Evolutionary conservation across 2,329 filamentous ascomycete genomes (phyloP).

Genomic region (Rhinocladiella similis): DNA sequence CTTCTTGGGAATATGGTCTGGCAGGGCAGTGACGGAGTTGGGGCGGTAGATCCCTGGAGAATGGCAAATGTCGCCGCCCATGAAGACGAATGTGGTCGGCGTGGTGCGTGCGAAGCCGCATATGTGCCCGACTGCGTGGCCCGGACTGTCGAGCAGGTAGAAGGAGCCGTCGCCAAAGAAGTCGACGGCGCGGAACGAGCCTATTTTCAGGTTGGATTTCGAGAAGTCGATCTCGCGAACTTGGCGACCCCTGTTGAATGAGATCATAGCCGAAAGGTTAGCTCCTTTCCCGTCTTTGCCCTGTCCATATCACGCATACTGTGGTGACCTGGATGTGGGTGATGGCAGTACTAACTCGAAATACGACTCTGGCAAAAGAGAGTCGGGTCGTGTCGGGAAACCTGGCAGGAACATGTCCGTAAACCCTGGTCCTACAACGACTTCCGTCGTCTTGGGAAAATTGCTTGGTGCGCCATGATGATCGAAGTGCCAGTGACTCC

Average conservation of each 20-base stretch:
- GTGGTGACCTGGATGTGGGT: no score
- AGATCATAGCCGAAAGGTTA: no score
- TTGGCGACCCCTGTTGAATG: neutral
- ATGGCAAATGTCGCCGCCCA: constrained; percentile 9
- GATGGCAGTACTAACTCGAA: constrained; percentile 38
- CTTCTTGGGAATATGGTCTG: neutral
- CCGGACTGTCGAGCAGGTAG: constrained; percentile 47
- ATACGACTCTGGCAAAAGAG: constrained; percentile 36
- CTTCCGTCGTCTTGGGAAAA: constrained; percentile 49
- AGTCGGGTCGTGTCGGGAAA: no score
- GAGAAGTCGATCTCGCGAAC: constrained; percentile 7
- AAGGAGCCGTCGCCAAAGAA: constrained; percentile 43
- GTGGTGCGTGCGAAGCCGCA: constrained; percentile 49
- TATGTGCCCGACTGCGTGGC: constrained; percentile 48
- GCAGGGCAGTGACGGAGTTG: neutral
- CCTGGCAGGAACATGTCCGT: constrained; percentile 49
- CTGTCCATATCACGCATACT: no score
- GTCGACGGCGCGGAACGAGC: constrained; percentile 28
- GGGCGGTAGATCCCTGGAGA: constrained; percentile 4
- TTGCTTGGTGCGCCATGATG: no score
- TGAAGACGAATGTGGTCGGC: constrained; percentile 7
- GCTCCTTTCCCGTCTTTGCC: no score
- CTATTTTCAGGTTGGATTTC: neutral
- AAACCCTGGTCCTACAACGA: constrained; percentile 57
- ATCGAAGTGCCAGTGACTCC: no score